phyloP scores from a whole-genome alignment of 2,329 filamentous ascomycete species.

The Neopestalotiopsis sp. region DNA sequence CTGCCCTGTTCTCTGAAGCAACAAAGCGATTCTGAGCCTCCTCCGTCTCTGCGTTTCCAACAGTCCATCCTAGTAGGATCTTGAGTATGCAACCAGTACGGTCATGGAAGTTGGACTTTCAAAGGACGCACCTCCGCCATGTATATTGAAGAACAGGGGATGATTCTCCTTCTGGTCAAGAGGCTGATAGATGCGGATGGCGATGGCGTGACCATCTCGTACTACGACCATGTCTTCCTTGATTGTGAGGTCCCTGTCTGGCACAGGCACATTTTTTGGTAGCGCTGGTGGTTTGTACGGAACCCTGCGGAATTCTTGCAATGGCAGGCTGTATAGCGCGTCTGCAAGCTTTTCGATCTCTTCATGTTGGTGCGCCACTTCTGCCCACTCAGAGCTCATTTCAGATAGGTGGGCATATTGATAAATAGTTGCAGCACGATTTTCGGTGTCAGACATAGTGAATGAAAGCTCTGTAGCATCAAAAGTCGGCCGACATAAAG shows the following conservation, averaged over 20 bases:
- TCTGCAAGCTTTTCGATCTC: background rate
- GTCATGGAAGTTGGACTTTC: background rate
- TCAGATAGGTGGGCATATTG: background rate
- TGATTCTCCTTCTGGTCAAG: background rate
- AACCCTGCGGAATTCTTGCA: slow-evolving; percentile 9
- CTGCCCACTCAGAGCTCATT: background rate
- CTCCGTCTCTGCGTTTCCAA: slow-evolving; percentile 1
- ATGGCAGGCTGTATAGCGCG: background rate
- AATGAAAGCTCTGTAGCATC: background rate
- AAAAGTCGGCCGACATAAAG: too few relatives aligned
- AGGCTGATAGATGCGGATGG: slow-evolving; percentile 7
- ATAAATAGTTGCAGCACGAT: background rate
- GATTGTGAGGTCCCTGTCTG: background rate
- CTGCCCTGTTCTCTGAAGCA: background rate
- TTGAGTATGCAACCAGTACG: background rate
- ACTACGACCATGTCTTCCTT: background rate
- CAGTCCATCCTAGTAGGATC: background rate
- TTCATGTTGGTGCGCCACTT: slow-evolving; percentile 8
- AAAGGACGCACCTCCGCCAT: background rate
- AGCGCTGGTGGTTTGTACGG: background rate
- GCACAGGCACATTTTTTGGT: background rate
- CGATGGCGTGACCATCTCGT: background rate
- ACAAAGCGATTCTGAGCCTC: slow-evolving; percentile 10
- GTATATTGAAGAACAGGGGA: slow-evolving; percentile 3
- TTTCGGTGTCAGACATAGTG: background rate